These are phyloP conservation scores for Coffea eugenioides DNA, from an alignment of 257 asterid species.

Conservation along the genomic window DNA sequence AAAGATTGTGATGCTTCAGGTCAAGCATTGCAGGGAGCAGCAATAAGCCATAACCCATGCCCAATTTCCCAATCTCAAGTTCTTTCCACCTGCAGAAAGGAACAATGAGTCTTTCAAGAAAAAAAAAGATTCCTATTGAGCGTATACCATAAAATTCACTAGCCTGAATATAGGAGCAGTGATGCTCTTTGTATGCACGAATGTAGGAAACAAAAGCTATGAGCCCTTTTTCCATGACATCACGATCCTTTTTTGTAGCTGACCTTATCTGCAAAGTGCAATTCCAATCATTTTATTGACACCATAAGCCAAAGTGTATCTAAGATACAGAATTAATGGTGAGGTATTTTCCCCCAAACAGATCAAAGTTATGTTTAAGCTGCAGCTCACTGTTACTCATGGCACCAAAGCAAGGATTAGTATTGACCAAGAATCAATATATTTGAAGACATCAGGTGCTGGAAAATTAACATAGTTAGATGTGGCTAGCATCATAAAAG, in stretches of 20 bases:
- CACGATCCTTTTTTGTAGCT: slow-evolving; percentile 82
- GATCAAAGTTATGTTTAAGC: no score
- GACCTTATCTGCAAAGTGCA: slow-evolving; percentile 56
- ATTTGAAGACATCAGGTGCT: no score
- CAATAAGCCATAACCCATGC: slow-evolving; percentile 88
- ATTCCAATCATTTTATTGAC: background rate
- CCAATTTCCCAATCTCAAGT: slow-evolving; percentile 93
- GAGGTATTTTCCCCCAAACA: background rate
- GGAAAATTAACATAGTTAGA: no score
- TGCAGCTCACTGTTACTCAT: no score
- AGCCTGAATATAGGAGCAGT: slow-evolving; percentile 65
- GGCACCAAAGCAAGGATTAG: no score
- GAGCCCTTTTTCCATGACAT: slow-evolving; percentile 93
- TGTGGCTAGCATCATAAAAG: no score
- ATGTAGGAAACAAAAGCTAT: slow-evolving; percentile 86
- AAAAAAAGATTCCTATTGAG: slow-evolving; percentile 25
- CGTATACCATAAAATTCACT: no score
- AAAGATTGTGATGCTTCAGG: no score
- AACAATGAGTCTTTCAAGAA: background rate
- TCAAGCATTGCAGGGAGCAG: slow-evolving; percentile 91
- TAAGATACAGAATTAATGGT: background rate
- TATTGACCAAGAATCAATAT: no score
- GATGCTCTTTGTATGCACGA: slow-evolving; percentile 95
- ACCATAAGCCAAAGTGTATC: background rate
- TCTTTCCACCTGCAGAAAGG: slow-evolving; percentile 73